phyloP scores from a whole-genome alignment of 768 basidiomycete species.

The Russula ochroleuca region DNA sequence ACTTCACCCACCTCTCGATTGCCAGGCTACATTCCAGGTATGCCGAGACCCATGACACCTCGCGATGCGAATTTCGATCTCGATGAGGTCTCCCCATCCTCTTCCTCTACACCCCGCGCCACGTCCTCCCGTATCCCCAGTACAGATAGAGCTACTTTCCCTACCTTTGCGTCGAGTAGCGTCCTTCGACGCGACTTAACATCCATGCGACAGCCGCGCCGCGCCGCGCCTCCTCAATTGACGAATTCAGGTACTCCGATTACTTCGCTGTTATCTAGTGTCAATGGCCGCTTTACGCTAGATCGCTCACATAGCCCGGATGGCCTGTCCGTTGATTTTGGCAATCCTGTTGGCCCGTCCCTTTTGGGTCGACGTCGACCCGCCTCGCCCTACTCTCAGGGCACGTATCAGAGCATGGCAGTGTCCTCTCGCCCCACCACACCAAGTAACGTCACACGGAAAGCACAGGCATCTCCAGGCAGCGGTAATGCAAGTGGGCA shows the following conservation, averaged over 20 bases:
- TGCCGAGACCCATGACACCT: slow-evolving; percentile 91
- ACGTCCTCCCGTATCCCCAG: slow-evolving; percentile 53
- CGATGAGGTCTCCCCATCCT: slow-evolving; percentile 69
- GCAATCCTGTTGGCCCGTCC: slow-evolving; percentile 41
- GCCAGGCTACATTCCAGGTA: slow-evolving; percentile 85
- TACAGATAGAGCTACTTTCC: slow-evolving; percentile 35
- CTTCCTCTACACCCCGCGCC: slow-evolving; percentile 70
- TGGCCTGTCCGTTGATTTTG: slow-evolving; percentile 24
- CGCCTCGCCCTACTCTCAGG: slow-evolving; percentile 63
- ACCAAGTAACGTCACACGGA: slow-evolving; percentile 78
- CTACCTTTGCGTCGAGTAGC: slow-evolving; percentile 36
- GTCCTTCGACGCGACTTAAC: slow-evolving; percentile 53
- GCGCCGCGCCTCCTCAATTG: slow-evolving; percentile 47
- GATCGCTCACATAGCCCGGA: slow-evolving; percentile 36
- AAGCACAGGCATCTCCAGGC: slow-evolving; percentile 36
- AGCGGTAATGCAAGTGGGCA: slow-evolving; percentile 37
- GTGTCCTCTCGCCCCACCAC: slow-evolving; percentile 51
- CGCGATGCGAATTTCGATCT: slow-evolving; percentile 58
- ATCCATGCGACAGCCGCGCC: slow-evolving; percentile 41
- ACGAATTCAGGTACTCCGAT: slow-evolving; percentile 35
- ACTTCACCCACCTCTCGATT: slow-evolving; percentile 51
- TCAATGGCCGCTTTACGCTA: slow-evolving; percentile 66
- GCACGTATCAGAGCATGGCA: slow-evolving; percentile 56
- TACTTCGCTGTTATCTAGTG: slow-evolving; percentile 45
- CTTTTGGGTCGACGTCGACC: slow-evolving; percentile 57